Percentiles rank a stretch among this genome's conserved stretches.
phyloP scores from a whole-genome alignment of 1,284 basidiomycete species.

The Microbotryum saponariae region DNA sequence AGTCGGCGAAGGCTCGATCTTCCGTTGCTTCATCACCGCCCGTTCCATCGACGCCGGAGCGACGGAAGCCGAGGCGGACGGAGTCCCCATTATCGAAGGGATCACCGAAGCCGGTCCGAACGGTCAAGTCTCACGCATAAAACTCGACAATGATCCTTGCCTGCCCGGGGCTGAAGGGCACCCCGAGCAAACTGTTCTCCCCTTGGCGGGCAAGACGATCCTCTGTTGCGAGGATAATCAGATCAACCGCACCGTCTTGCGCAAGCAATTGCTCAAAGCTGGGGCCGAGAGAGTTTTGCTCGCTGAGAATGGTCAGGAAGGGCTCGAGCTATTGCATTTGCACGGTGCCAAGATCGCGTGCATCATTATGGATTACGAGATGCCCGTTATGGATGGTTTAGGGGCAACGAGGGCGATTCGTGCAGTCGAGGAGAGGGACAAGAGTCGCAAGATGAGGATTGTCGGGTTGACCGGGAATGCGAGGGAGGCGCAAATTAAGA shows the following conservation, averaged over 20 bases:
- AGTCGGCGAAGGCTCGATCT: slow-evolving; percentile 21
- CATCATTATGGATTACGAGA: slow-evolving; percentile 26
- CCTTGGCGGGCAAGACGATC: neutral
- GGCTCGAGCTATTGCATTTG: slow-evolving; percentile 6
- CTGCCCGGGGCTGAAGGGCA: neutral
- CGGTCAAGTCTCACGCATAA: too few relatives aligned
- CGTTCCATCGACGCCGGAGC: slow-evolving; percentile 18
- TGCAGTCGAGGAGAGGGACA: slow-evolving; percentile 3
- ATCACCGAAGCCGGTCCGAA: neutral
- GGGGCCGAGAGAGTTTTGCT: slow-evolving; percentile 13
- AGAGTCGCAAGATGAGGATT: slow-evolving; percentile 5
- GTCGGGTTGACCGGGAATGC: slow-evolving; percentile 25
- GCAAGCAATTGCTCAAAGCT: slow-evolving; percentile 17
- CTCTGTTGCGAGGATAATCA: slow-evolving; percentile 29
- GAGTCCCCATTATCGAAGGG: neutral
- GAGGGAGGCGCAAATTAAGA: slow-evolving; percentile 11
- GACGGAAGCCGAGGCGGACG: neutral
- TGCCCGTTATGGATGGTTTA: slow-evolving; percentile 25
- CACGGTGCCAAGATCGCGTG: slow-evolving; percentile 8
- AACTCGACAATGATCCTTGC: slow-evolving; percentile 9
- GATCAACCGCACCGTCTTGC: slow-evolving; percentile 22
- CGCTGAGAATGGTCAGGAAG: slow-evolving; percentile 24
- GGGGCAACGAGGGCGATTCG: slow-evolving; percentile 18
- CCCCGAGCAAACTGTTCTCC: slow-evolving; percentile 1
- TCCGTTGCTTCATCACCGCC: slow-evolving; percentile 26